A percentile compares a stretch with the other conserved stretches of the same genome.
These are phyloP conservation scores for Ophiorrhiza pumila DNA, from an alignment of 257 asterid species.

Conservation along the genomic window DNA sequence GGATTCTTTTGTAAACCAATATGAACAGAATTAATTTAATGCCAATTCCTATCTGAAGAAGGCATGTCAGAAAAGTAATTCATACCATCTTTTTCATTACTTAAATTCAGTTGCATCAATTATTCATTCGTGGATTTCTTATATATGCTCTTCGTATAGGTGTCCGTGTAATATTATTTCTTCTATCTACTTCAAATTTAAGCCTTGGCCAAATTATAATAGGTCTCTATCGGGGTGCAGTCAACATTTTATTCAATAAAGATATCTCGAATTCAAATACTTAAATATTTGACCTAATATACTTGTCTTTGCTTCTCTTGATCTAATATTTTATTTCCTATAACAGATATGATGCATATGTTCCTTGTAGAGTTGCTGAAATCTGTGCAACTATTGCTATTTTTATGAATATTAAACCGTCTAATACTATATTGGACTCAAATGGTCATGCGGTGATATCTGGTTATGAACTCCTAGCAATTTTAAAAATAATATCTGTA, in stretches of 20 bases:
- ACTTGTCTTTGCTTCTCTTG: constrained; percentile 17
- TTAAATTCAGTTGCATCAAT: neutral
- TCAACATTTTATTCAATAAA: neutral
- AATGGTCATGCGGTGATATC: constrained; percentile 94
- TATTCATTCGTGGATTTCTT: neutral
- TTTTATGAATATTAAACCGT: constrained; percentile 95
- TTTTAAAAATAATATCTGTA: constrained; percentile 80
- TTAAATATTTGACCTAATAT: neutral
- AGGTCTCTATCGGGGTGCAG: neutral
- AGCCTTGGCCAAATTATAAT: no score
- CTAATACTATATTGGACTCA: constrained; percentile 88
- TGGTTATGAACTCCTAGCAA: constrained; percentile 94
- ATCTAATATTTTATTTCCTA: constrained; percentile 26
- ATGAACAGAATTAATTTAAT: neutral
- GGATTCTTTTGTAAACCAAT: neutral
- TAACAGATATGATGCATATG: constrained; percentile 91
- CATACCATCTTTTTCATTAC: neutral
- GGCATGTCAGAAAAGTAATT: neutral
- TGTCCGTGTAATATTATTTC: neutral
- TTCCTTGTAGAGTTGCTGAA: constrained; percentile 98
- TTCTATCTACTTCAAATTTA: neutral
- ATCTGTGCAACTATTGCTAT: constrained; percentile 97
- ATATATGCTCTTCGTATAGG: neutral
- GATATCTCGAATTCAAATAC: neutral
- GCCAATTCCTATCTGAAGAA: neutral